Evolutionary conservation across 768 basidiomycete genomes (phyloP).

Genomic region (Candolleomyces efflorescens): DNA sequence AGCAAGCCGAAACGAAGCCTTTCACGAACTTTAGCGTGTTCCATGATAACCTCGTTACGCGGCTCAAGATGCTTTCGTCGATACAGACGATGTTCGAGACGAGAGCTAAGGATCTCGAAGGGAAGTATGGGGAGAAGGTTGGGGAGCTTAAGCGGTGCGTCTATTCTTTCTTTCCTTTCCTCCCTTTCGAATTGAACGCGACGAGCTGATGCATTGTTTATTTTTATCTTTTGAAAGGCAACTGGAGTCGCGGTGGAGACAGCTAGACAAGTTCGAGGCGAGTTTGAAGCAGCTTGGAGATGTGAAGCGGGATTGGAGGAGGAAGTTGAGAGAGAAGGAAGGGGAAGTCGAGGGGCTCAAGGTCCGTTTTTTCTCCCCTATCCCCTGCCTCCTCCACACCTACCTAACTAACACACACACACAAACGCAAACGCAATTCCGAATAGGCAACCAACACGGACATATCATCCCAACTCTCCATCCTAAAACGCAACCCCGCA

Average conservation of each 20-base stretch:
- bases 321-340: slow-evolving; percentile 76
- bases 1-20: slow-evolving; percentile 81
- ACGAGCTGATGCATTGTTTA: too few species aligned
- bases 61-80: slow-evolving; percentile 79
- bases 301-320: slow-evolving; percentile 78
- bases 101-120: slow-evolving; percentile 75
- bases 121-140: slow-evolving; percentile 67
- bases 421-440: neutral
- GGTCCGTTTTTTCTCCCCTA: slow-evolving; percentile 39
- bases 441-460: slow-evolving; percentile 68
- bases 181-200: too few species aligned
- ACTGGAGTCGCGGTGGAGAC: slow-evolving; percentile 83
- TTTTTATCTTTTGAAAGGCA: slow-evolving; percentile 38
- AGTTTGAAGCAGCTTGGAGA: slow-evolving; percentile 81
- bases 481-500: slow-evolving; percentile 51
- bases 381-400: too few species aligned
- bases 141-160: slow-evolving; percentile 61
- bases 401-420: too few species aligned
- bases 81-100: slow-evolving; percentile 87
- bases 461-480: slow-evolving; percentile 63
- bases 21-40: slow-evolving; percentile 93
- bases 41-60: slow-evolving; percentile 88
- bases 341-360: slow-evolving; percentile 88
- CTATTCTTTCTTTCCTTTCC: too few species aligned
- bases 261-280: slow-evolving; percentile 89